A percentile compares a stretch with the other conserved stretches of the same genome.
Conservation (phyloP, 2,329 filamentous ascomycete species). For the Fusarium sp. region DNA sequence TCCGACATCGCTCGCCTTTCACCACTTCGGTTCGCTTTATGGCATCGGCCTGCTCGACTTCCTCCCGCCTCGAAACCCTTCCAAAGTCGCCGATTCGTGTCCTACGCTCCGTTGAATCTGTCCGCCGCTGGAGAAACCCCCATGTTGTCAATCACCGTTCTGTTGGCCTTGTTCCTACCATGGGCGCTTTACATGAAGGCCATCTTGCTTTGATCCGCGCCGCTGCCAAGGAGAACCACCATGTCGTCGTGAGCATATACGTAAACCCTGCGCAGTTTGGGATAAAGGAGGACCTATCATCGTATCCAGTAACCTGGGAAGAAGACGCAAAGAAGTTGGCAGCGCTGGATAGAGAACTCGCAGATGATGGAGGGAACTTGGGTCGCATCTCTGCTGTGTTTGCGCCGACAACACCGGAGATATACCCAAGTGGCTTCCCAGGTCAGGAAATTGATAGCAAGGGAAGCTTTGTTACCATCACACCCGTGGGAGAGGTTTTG, state of each 20-base stretch:
- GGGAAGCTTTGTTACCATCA: conserved; percentile 92
- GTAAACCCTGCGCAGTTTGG: conserved; percentile 98
- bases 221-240: conserved; percentile 84
- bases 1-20: conserved; percentile 33
- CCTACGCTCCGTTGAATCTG: conserved; percentile 78
- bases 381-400: conserved; percentile 87
- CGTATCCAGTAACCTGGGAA: conserved; percentile 92
- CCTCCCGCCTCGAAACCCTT: conserved; percentile 57
- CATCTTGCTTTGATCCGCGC: conserved; percentile 87
- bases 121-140: conserved; percentile 76
- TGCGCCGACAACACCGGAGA: conserved; percentile 81
- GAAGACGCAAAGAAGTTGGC: conserved; percentile 76
- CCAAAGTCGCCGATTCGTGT: conserved; percentile 72
- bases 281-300: conserved; percentile 84
- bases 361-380: conserved; percentile 65
- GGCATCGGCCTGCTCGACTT: conserved; percentile 38
- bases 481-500: conserved; percentile 81
- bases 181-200: conserved; percentile 95
- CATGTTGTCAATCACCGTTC: conserved; percentile 75
- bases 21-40: conserved; percentile 37
- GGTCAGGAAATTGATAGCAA: conserved; percentile 78
- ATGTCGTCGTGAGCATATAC: conserved; percentile 91
- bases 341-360: conserved; percentile 77
- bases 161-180: conserved; percentile 92
- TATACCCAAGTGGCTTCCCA: conserved; percentile 87